Percentiles rank a stretch among this genome's conserved stretches.
These are phyloP conservation scores for Suhomyces taliae DNA, from an alignment of 1,139 yeast species.

Conservation along the genomic window DNA sequence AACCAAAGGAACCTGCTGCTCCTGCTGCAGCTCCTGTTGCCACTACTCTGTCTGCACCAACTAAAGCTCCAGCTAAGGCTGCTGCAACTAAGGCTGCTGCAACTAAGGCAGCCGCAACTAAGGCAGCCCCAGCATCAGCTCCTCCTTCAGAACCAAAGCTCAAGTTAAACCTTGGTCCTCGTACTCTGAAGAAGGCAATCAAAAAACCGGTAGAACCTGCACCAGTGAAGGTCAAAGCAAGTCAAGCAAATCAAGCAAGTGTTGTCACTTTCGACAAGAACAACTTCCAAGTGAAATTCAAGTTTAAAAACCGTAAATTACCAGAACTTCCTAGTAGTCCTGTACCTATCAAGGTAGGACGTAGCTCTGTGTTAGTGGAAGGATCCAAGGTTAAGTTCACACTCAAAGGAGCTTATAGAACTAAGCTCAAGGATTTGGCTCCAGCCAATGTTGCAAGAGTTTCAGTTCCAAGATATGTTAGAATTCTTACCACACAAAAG, in stretches of 20 bases:
- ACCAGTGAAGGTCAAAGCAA: not conserved
- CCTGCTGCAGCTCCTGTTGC: not conserved
- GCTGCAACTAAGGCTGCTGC: not conserved
- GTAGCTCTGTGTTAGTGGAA: conserved; percentile 10
- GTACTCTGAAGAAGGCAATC: conserved; percentile 7
- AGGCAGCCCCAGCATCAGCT: not conserved
- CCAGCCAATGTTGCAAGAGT: not conserved
- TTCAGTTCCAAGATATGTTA: conserved; percentile 25
- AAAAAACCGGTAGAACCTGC: conserved; percentile 1
- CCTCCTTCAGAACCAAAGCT: conserved; percentile 24
- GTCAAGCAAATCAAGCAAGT: not conserved
- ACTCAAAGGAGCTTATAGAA: conserved; percentile 10
- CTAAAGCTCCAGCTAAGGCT: not conserved
- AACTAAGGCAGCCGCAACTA: not conserved
- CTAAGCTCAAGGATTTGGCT: conserved; percentile 7
- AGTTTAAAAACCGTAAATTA: conserved; percentile 11
- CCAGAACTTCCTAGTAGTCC: not conserved
- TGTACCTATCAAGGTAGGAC: conserved; percentile 7
- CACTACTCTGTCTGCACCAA: not conserved
- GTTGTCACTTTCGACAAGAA: conserved; percentile 7
- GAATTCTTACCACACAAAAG: conserved; percentile 25
- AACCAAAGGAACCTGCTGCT: not conserved
- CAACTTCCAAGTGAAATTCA: conserved; percentile 15
- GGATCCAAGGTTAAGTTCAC: conserved; percentile 12
- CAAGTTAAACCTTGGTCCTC: conserved; percentile 13